Percentiles rank a stretch among this genome's conserved stretches.
phyloP scores from a whole-genome alignment of 306 rosid species.

The Cucurbita moschata region DNA sequence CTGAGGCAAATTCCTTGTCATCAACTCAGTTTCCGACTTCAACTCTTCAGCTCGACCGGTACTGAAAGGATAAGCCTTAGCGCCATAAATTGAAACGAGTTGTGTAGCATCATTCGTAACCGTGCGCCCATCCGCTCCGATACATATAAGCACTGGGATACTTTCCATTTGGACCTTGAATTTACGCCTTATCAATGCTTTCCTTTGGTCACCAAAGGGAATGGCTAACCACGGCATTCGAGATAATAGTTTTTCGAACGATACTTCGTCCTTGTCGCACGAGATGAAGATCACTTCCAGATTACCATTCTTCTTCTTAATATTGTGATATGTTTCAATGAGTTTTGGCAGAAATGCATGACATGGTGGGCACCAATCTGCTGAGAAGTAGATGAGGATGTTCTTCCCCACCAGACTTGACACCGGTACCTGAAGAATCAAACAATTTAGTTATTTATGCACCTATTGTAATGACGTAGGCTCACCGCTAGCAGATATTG shows the following conservation, averaged over 20 bases:
- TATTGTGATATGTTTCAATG: slow-evolving; percentile 14
- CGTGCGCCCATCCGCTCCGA: slow-evolving; percentile 19
- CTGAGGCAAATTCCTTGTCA: slow-evolving; percentile 28
- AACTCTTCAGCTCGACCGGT: slow-evolving; percentile 20
- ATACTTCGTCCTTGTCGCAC: slow-evolving; percentile 19
- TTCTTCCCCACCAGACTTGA: slow-evolving; percentile 29
- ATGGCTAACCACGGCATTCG: slow-evolving; percentile 39
- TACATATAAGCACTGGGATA: slow-evolving; percentile 21
- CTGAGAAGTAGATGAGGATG: slow-evolving; percentile 31
- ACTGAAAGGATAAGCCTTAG: slow-evolving; percentile 34
- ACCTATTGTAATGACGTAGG: neutral
- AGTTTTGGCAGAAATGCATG: slow-evolving; percentile 30
- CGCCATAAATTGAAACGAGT: slow-evolving; percentile 21
- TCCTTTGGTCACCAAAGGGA: slow-evolving; percentile 33
- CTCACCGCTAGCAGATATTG: too few species aligned
- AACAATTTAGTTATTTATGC: neutral
- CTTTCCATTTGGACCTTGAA: slow-evolving; percentile 22
- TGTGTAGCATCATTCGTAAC: slow-evolving; percentile 12
- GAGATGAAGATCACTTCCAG: slow-evolving; percentile 31
- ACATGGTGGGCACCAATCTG: slow-evolving; percentile 39
- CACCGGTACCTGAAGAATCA: slow-evolving; percentile 16
- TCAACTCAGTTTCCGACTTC: slow-evolving; percentile 14
- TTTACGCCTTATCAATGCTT: slow-evolving; percentile 8
- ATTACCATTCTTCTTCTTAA: slow-evolving; percentile 14
- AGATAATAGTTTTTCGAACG: slow-evolving; percentile 18